These are phyloP conservation scores for Taxawa tesnikishii DNA, from an alignment of 2,329 filamentous ascomycete species.

Conservation along the genomic window DNA sequence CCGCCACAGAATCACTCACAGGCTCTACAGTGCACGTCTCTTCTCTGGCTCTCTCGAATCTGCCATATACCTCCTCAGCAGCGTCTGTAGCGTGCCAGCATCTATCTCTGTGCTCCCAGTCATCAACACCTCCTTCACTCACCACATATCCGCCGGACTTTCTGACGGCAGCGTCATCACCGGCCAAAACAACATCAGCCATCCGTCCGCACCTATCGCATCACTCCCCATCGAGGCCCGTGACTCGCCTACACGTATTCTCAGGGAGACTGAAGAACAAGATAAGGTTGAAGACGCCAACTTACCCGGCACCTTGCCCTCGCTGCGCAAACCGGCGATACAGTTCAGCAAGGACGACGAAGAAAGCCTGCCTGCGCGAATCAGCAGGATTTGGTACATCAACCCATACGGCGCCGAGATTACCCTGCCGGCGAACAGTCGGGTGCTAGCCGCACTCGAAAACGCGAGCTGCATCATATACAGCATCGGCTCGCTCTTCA, in stretches of 20 bases:
- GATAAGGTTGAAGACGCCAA: conserved; percentile 69
- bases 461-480: conserved; percentile 64
- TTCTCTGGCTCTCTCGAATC: conserved; percentile 90
- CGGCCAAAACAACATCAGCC: conserved; percentile 86
- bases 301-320: conserved; percentile 67
- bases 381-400: conserved; percentile 87
- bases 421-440: conserved; percentile 67
- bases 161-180: conserved; percentile 66
- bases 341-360: conserved; percentile 65
- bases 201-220: conserved; percentile 23
- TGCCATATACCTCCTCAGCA: conserved; percentile 78
- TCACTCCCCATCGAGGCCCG: conserved; percentile 1
- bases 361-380: conserved; percentile 63
- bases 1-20: too few species aligned
- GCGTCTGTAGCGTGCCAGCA: conserved; percentile 72
- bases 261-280: conserved; percentile 37
- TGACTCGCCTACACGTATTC: conserved; percentile 2
- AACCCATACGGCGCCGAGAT: conserved; percentile 98
- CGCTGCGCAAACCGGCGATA: conserved; percentile 69
- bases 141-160: conserved; percentile 82
- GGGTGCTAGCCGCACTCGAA: conserved; percentile 58
- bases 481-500: conserved; percentile 89
- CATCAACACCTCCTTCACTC: conserved; percentile 89
- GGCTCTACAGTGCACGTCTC: conserved; percentile 66
- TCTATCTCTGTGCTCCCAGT: conserved; percentile 72